Percentiles rank a stretch among this genome's conserved stretches.
These are phyloP conservation scores for Cercophora scortea DNA, from an alignment of 495 filamentous ascomycete species.

Conservation along the genomic window DNA sequence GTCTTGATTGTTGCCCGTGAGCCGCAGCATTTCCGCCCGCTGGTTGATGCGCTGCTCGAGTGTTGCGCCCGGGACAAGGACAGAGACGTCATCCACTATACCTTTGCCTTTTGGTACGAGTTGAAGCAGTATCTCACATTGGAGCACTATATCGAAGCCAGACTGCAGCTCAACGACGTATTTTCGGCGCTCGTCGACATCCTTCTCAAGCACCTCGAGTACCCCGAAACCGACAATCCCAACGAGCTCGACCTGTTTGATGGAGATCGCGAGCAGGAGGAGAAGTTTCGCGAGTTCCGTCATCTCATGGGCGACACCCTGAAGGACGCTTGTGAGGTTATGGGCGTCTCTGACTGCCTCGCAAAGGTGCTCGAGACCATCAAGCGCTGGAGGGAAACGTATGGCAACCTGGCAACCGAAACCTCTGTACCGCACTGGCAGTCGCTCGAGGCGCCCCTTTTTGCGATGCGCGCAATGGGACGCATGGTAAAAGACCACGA, in stretches of 20 bases:
- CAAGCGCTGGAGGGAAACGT: slow-evolving; percentile 76
- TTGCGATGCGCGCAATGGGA: slow-evolving; percentile 93
- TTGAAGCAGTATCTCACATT: slow-evolving; percentile 91
- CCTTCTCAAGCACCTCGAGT: slow-evolving; percentile 87
- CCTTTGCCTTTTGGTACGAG: slow-evolving; percentile 97
- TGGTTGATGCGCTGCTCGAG: slow-evolving; percentile 87
- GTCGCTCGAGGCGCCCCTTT: slow-evolving; percentile 87
- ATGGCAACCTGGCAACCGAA: slow-evolving; percentile 63
- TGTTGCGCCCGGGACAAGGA: slow-evolving; percentile 82
- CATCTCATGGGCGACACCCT: slow-evolving; percentile 97
- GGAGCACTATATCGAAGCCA: slow-evolving; percentile 78
- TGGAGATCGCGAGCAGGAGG: slow-evolving; percentile 90
- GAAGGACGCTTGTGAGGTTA: slow-evolving; percentile 94
- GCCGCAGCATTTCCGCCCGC: slow-evolving; percentile 68
- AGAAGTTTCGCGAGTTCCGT: slow-evolving; percentile 93
- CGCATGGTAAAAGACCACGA: slow-evolving; percentile 92
- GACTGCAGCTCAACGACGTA: slow-evolving; percentile 64
- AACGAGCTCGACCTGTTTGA: slow-evolving; percentile 83
- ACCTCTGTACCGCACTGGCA: slow-evolving; percentile 94
- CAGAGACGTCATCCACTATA: slow-evolving; percentile 79
- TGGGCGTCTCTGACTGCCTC: slow-evolving; percentile 84
- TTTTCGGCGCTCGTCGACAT: slow-evolving; percentile 87
- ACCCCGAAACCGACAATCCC: slow-evolving; percentile 64
- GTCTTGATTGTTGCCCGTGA: slow-evolving; percentile 79
- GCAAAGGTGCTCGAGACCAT: slow-evolving; percentile 78